Conservation (phyloP, 768 basidiomycete species). For the Amanita rubescens region DNA sequence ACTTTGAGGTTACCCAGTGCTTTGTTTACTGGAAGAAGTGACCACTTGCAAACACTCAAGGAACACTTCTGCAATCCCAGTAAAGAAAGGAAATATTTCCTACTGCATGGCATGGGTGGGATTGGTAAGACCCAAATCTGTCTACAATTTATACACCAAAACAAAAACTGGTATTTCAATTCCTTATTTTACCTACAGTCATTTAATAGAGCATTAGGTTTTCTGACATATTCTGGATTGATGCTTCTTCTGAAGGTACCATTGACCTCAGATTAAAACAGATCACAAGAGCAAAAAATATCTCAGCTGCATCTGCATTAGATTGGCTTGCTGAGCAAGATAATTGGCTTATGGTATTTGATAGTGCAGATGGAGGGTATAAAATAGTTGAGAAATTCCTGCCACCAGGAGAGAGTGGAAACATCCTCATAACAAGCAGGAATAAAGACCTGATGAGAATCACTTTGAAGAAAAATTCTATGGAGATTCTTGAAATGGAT, state of each 20-base stretch:
- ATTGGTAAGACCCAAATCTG: constrained; percentile 9
- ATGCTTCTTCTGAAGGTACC: constrained; percentile 12
- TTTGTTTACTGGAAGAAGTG: constrained; percentile 2
- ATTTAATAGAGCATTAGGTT: constrained; percentile 2
- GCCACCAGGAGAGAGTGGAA: constrained; percentile 11
- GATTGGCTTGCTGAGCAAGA: constrained; percentile 7
- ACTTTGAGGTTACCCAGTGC: neutral
- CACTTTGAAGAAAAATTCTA: neutral
- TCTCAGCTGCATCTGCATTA: constrained; percentile 1
- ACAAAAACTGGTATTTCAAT: neutral
- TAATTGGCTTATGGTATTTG: constrained; percentile 15
- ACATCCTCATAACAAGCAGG: constrained; percentile 14
- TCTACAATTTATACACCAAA: constrained; percentile 1
- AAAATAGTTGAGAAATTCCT: constrained; percentile 7
- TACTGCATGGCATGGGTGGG: constrained; percentile 16
- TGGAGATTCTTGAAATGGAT: constrained; percentile 11
- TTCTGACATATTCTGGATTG: constrained; percentile 16
- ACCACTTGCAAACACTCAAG: constrained; percentile 6
- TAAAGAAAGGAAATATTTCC: constrained; percentile 3
- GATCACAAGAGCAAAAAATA: constrained; percentile 2
- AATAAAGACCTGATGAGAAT: constrained; percentile 6
- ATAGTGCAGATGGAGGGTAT: constrained; percentile 12
- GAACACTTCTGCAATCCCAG: constrained; percentile 3
- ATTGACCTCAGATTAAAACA: constrained; percentile 1
- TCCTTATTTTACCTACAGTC: neutral